Percentiles rank a stretch among this genome's conserved stretches.
These are phyloP conservation scores for Amanita polypyramis DNA, from an alignment of 768 basidiomycete species.

Conservation along the genomic window DNA sequence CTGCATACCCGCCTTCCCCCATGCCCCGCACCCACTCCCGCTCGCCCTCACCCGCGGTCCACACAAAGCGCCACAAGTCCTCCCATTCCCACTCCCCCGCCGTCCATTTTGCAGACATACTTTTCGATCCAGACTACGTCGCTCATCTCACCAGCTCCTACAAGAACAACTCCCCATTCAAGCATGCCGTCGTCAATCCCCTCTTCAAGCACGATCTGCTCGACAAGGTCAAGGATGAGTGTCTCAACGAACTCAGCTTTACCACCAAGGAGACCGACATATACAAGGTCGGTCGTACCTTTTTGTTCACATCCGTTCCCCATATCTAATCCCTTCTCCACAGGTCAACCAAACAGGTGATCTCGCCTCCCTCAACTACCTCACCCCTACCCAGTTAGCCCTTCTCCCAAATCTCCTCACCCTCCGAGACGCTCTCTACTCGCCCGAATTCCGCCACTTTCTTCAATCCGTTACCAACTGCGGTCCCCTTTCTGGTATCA, in stretches of 20 bases:
- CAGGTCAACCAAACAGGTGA: slow-evolving; percentile 97
- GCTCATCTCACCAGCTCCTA: slow-evolving; percentile 49
- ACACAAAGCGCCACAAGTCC: slow-evolving; percentile 20
- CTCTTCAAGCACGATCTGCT: slow-evolving; percentile 82
- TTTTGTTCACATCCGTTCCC: slow-evolving; percentile 2
- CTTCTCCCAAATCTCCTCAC: slow-evolving; percentile 71
- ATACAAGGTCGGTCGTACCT: slow-evolving; percentile 59
- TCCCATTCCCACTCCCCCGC: slow-evolving; percentile 15
- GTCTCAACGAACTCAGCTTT: slow-evolving; percentile 67
- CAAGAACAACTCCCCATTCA: slow-evolving; percentile 56
- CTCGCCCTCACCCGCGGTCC: slow-evolving; percentile 21
- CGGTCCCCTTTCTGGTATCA: slow-evolving; percentile 80
- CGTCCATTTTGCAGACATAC: slow-evolving; percentile 34
- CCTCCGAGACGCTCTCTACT: slow-evolving; percentile 90
- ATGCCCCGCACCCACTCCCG: slow-evolving; percentile 41
- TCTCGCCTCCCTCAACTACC: slow-evolving; percentile 85
- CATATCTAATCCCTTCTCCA: slow-evolving; percentile 6
- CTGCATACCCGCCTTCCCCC: not conserved
- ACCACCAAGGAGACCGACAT: slow-evolving; percentile 97
- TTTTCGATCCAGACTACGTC: slow-evolving; percentile 51
- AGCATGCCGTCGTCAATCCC: slow-evolving; percentile 69
- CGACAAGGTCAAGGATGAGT: slow-evolving; percentile 75
- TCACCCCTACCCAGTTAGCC: slow-evolving; percentile 65
- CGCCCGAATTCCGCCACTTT: slow-evolving; percentile 68
- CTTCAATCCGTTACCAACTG: slow-evolving; percentile 85